Base-by-base conservation (phyloP, 306 rosid genomes). In the Betula pendula region DNA sequence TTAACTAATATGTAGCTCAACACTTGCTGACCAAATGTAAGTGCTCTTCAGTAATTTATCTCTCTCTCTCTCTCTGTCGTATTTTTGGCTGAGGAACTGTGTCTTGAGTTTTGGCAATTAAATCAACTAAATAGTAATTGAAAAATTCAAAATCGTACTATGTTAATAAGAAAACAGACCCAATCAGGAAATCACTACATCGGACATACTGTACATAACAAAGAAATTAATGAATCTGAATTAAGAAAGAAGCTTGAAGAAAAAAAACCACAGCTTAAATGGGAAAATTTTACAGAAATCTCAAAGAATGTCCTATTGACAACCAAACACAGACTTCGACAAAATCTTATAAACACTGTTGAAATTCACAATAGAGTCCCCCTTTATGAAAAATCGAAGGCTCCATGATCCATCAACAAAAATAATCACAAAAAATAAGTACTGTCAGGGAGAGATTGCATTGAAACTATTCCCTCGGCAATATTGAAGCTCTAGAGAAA, bases 401-500 rank as follows among this genome's bases (percentile, higher is more conserved):
- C 74, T 71, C 84, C 79, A 55, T 65, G 53, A 71, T 71, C 84
- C 79, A 55, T 65, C 68, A 50, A 17, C 16, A 29, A 1, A 67
- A 60, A 53, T 17, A 53, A 63, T 33, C 10, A 25, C 13, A 35
- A 74, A 42, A 25, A 16, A 13, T n/a, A 19, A 66, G 11, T 0
- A n/a, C n/a, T n/a, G 0, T 80, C 72, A 80, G 6, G 88, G 85
- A 74, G 88, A 86, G 1, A 19, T 33, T 47, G 65, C 38, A 25
- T 83, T 67, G 60, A 71, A 89, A 81, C 91, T 85, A 70, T 72
- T 77, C 45, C 67, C 86, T 24, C 82, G 72, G 55, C 81, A 11
- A 65, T 90, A 90, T 0, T 85, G 88, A 8, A 95, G 87, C 83
- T 95, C 84, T 65, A 92, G 75, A 0, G 96, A 92, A 22, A 90